Percentiles rank a stretch among this genome's conserved stretches.
These are phyloP conservation scores for Auricularia auricula-judae DNA, from an alignment of 768 basidiomycete genomes.

Conservation along the genomic window DNA sequence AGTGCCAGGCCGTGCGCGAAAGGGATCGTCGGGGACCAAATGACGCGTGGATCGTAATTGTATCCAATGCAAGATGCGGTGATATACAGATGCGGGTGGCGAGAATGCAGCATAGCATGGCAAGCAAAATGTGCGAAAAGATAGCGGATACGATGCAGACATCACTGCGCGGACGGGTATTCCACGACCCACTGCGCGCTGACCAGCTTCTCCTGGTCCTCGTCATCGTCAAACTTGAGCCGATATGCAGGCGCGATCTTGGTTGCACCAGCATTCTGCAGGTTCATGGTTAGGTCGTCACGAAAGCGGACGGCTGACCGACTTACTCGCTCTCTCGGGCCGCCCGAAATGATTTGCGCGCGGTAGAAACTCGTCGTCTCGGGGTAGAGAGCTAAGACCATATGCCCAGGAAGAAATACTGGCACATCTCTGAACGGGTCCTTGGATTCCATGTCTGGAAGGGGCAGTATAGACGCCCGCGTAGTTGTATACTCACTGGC, in stretches of 20 bases:
- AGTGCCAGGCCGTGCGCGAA: too few relatives aligned
- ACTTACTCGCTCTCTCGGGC: slow-evolving; percentile 27
- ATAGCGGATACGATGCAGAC: too few relatives aligned
- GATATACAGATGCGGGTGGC: background rate
- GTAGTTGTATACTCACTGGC: slow-evolving; percentile 34
- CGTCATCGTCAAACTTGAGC: slow-evolving; percentile 83
- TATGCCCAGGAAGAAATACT: slow-evolving; percentile 62
- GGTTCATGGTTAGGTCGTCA: background rate
- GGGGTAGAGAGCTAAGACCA: slow-evolving; percentile 80
- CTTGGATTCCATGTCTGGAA: slow-evolving; percentile 51
- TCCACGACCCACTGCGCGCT: slow-evolving; percentile 75
- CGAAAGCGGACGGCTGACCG: background rate
- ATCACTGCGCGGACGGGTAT: slow-evolving; percentile 17
- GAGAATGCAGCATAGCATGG: background rate
- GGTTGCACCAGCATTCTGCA: slow-evolving; percentile 15
- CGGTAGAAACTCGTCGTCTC: slow-evolving; percentile 89
- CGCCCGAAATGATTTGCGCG: slow-evolving; percentile 61
- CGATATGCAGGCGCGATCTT: slow-evolving; percentile 55
- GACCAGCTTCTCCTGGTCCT: slow-evolving; percentile 69
- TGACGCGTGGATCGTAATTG: too few relatives aligned
- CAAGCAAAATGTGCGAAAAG: too few relatives aligned
- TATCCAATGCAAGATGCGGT: background rate
- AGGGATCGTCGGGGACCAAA: too few relatives aligned
- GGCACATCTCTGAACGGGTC: slow-evolving; percentile 42
- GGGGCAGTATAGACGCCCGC: slow-evolving; percentile 54